Evolutionary conservation across 208 protist species (phyloP), one percentile per base, ranked within the genome.

Genomic region (Leishmania aethiopica): DNA sequence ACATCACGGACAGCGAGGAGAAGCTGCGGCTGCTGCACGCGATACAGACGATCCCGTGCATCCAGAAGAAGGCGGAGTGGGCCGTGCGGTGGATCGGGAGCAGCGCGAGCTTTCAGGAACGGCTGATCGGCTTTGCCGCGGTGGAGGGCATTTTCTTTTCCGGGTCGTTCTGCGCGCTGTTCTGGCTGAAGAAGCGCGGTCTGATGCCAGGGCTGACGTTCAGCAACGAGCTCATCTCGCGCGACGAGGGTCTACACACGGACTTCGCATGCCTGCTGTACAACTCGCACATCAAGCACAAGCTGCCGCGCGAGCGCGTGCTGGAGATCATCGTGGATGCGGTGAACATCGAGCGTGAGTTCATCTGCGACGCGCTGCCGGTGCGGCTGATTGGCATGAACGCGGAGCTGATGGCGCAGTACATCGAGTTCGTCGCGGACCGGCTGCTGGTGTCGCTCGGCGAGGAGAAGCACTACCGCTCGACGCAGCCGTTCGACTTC

Each of bases 61-160:
- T 99, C n/a, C 82, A 96, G 91, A 96, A 97, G 88, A 99, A 99
- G 94, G 99, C 99, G 10, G 89, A 99, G 53, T 99, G 99, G 99
- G 99, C 99, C 4, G 74, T 99, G 64, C 91, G 93, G 47, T 98
- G 96, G 96, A 98, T 98, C 66, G 79, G 81, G 25, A 91, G 85
- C 81, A 55, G 45, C 0, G 82, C 79, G 32, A 96, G 95, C 75
- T 99, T 99, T 85, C 96, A 96, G 45, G 95, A 99, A 88, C 96
- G 99, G 49, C 91, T 99, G 55, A 91, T 99, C 8, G 99, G 98
- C 3, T 99, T 99, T 89, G 99, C 99, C 10, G 95, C 96, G 17
- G 99, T 99, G 25, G 99, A 99, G 88, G 99, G 99, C 87, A 99
- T 99, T 85, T 99, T 99, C 95, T 99, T 99, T 91, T 98, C 93